phyloP scores from a whole-genome alignment of 2,329 filamentous ascomycete genomes.

The Myriosclerotinia duriaeana region DNA sequence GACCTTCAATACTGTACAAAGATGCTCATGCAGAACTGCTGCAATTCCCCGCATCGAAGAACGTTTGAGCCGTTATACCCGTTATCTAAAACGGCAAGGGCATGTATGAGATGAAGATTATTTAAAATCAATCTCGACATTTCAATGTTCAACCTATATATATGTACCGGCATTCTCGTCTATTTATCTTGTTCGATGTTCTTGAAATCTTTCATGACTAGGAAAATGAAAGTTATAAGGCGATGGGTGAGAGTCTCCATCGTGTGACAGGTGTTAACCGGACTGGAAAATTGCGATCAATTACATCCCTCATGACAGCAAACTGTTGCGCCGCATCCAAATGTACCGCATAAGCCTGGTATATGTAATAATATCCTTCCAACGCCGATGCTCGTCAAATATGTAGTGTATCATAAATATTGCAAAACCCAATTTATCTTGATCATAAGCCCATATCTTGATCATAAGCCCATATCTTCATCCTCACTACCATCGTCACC shows the following conservation, averaged over 20 bases:
- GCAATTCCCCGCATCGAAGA: not conserved
- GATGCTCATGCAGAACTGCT: not conserved
- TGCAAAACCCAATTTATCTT: conserved; percentile 6
- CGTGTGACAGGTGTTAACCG: not conserved
- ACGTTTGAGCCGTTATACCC: not conserved
- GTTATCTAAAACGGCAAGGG: no score
- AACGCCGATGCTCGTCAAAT: conserved; percentile 13
- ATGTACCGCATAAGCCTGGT: conserved; percentile 9
- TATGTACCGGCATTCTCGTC: not conserved
- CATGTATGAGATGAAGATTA: not conserved
- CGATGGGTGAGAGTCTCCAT: not conserved
- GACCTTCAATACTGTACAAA: not conserved
- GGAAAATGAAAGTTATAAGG: not conserved
- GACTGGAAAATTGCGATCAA: not conserved
- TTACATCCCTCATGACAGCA: not conserved
- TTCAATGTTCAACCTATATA: not conserved
- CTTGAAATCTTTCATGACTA: no score
- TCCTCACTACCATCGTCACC: conserved; percentile 61
- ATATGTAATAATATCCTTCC: conserved; percentile 3
- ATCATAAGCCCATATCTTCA: conserved; percentile 44
- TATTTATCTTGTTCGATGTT: not conserved
- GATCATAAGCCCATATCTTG: conserved; percentile 31
- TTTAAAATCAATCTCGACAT: not conserved
- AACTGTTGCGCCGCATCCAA: conserved; percentile 1
- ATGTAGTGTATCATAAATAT: not conserved